Percentiles rank a stretch among this genome's conserved stretches.
Evolutionary conservation across 192 early-diverging fungal genomes (phyloP).

Genomic region (Ambispora gerdemannii): DNA sequence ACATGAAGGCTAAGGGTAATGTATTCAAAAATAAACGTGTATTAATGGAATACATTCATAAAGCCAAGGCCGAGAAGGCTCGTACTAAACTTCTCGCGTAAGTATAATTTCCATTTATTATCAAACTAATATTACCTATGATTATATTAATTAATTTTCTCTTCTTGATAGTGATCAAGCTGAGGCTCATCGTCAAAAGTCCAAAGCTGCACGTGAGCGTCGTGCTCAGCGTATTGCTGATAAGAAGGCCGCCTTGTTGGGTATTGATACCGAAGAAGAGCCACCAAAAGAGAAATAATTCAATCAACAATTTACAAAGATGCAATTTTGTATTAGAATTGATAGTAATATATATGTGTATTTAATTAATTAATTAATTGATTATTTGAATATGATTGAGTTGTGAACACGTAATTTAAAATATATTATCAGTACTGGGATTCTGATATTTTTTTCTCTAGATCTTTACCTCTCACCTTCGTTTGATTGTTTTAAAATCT

Average conservation of each 20-base stretch:
- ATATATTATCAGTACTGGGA: no score
- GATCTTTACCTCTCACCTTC: no score
- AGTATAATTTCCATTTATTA: neutral
- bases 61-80: slow-evolving; percentile 97
- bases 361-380: no score
- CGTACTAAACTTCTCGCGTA: slow-evolving; percentile 80
- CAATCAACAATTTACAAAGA: no score
- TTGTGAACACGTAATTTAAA: no score
- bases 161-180: slow-evolving; percentile 73
- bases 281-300: no score
- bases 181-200: slow-evolving; percentile 94
- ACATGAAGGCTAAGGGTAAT: slow-evolving; percentile 99
- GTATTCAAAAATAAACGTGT: slow-evolving; percentile 99
- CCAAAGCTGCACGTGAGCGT: slow-evolving; percentile 93
- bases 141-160: neutral
- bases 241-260: slow-evolving; percentile 83
- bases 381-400: no score
- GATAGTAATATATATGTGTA: no score
- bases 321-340: no score
- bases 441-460: no score
- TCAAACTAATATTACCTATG: neutral
- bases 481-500: no score
- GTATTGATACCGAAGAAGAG: slow-evolving; percentile 36
- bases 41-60: slow-evolving; percentile 99
- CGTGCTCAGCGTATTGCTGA: slow-evolving; percentile 78